phyloP scores from a whole-genome alignment of 768 basidiomycete genomes.

The Russula olivacea region DNA sequence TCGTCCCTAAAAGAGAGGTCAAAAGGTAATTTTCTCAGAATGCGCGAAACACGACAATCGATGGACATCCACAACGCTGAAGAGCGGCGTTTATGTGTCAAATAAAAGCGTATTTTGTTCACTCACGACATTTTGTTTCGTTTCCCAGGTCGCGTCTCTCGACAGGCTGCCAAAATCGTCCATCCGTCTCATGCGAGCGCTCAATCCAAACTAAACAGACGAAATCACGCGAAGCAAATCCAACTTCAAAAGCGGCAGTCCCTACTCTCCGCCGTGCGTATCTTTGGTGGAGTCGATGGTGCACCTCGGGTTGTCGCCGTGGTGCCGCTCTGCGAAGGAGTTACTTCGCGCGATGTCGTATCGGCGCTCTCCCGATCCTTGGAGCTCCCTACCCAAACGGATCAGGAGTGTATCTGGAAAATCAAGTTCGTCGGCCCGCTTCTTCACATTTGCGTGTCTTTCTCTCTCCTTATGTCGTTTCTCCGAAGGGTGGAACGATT shows the following conservation, averaged over 20 bases:
- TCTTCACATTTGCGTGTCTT: slow-evolving; percentile 9
- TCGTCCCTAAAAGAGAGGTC: slow-evolving; percentile 74
- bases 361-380: slow-evolving; percentile 54
- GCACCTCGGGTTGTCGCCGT: slow-evolving; percentile 84
- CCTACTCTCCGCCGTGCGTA: slow-evolving; percentile 62
- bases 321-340: slow-evolving; percentile 72
- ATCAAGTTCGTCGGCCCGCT: slow-evolving; percentile 48
- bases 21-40: slow-evolving; percentile 52
- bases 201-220: slow-evolving; percentile 71
- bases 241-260: slow-evolving; percentile 67
- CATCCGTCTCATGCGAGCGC: slow-evolving; percentile 46
- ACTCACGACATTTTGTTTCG: not conserved
- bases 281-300: slow-evolving; percentile 73
- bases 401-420: slow-evolving; percentile 54
- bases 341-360: slow-evolving; percentile 48
- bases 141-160: slow-evolving; percentile 49
- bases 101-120: not conserved
- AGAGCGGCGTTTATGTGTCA: not conserved
- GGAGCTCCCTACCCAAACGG: slow-evolving; percentile 48
- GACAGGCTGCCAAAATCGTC: slow-evolving; percentile 49
- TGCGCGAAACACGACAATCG: not conserved
- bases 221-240: slow-evolving; percentile 79
- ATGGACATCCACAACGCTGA: not conserved
- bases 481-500: slow-evolving; percentile 71
- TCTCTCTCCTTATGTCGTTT: not conserved